Percentiles rank a stretch among this genome's conserved stretches.
Conservation (phyloP, 2,329 filamentous ascomycete genomes). For the Xylaria sp. region DNA sequence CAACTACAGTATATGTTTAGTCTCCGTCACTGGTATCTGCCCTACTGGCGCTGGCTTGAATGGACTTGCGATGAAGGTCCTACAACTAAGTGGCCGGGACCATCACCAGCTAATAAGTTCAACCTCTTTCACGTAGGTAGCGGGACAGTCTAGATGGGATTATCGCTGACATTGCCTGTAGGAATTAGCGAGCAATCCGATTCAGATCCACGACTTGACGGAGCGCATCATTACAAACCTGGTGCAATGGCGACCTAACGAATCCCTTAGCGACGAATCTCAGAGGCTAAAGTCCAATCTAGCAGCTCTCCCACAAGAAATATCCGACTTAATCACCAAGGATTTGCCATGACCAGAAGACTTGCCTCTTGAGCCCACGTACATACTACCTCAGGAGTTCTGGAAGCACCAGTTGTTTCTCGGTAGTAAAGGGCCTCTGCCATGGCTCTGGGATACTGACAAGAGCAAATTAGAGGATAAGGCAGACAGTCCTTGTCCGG, state of each 20-base stretch:
- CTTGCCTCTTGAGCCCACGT: slow-evolving; percentile 1
- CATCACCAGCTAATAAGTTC: neutral
- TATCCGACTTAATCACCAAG: neutral
- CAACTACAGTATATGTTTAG: slow-evolving; percentile 4
- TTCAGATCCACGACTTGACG: too few relatives aligned
- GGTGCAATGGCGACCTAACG: too few relatives aligned
- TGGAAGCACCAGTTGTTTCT: slow-evolving; percentile 9
- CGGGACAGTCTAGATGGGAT: neutral
- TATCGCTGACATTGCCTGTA: neutral
- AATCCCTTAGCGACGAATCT: too few relatives aligned
- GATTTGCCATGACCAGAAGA: neutral
- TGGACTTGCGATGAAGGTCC: neutral
- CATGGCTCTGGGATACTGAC: slow-evolving; percentile 15
- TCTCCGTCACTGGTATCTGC: slow-evolving; percentile 2
- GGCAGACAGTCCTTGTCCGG: slow-evolving; percentile 7
- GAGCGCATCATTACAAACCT: too few relatives aligned
- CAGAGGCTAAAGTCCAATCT: neutral
- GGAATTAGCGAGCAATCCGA: too few relatives aligned
- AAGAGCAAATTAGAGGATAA: slow-evolving; percentile 1
- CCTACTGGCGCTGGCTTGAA: neutral
- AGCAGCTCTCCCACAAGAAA: neutral
- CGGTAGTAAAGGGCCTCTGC: slow-evolving; percentile 4
- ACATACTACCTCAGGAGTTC: slow-evolving; percentile 6
- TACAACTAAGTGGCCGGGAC: slow-evolving; percentile 1
- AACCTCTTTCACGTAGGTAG: slow-evolving; percentile 3